Evolutionary conservation across 1,284 basidiomycete species (phyloP).

Genomic region (Calocybe gambosa): DNA sequence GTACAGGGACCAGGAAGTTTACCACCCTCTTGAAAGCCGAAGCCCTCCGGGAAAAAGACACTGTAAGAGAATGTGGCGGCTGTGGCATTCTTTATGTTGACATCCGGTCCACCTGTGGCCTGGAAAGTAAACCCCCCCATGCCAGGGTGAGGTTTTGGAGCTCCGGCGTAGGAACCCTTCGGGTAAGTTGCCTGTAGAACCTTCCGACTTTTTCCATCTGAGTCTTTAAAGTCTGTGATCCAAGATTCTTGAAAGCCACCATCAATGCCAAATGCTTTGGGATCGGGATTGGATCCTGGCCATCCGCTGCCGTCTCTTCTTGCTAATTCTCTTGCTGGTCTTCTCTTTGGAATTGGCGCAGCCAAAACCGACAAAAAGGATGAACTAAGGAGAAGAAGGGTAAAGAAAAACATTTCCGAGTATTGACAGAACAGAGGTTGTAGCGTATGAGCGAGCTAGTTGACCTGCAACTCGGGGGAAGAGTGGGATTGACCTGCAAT

Average conservation of each 20-base stretch:
- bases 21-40: slow-evolving; percentile 17
- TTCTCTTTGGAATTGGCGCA: slow-evolving; percentile 9
- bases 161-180: slow-evolving; percentile 8
- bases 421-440: background rate
- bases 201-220: slow-evolving; percentile 5
- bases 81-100: slow-evolving; percentile 29
- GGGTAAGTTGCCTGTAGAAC: background rate
- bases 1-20: slow-evolving; percentile 21
- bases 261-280: slow-evolving; percentile 8
- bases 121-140: slow-evolving; percentile 44
- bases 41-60: slow-evolving; percentile 21
- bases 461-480: slow-evolving; percentile 14
- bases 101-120: slow-evolving; percentile 23
- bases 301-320: slow-evolving; percentile 3
- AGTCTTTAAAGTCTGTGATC: slow-evolving; percentile 19
- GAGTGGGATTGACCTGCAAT: slow-evolving; percentile 13
- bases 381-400: slow-evolving; percentile 8
- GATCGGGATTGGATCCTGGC: background rate
- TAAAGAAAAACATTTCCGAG: slow-evolving; percentile 10
- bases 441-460: slow-evolving; percentile 11
- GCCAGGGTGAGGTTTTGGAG: slow-evolving; percentile 15
- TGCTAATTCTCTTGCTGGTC: background rate
- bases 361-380: slow-evolving; percentile 7
- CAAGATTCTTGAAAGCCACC: slow-evolving; percentile 14
- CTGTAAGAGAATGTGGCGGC: slow-evolving; percentile 38